Evolutionary conservation across 2,329 filamentous ascomycete genomes (phyloP).

Genomic region (Apiospora kogelbergensis): DNA sequence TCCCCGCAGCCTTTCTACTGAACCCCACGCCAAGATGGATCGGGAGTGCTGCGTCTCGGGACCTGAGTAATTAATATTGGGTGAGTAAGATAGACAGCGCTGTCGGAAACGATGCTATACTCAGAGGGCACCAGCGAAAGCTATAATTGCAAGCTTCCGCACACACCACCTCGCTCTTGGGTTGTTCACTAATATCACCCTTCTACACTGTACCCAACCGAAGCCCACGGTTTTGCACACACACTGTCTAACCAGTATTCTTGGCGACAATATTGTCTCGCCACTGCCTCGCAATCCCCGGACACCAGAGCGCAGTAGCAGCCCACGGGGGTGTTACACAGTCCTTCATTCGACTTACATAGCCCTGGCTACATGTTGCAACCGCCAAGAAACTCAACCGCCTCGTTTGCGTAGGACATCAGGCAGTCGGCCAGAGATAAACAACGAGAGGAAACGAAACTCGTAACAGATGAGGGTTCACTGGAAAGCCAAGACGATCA

Average conservation of each 20-base stretch:
- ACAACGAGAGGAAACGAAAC: neutral
- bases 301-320: neutral
- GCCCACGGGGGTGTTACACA: conserved; percentile 1
- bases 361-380: conserved; percentile 1
- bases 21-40: conserved; percentile 3
- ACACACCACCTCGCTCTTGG: neutral
- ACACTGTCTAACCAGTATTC: neutral
- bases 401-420: conserved; percentile 2
- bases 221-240: neutral
- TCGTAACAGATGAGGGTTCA: conserved; percentile 1
- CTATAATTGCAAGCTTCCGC: neutral
- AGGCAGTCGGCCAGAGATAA: neutral
- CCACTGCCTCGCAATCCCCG: neutral
- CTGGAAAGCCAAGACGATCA: neutral
- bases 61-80: neutral
- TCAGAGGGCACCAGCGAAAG: neutral
- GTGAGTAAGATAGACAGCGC: neutral
- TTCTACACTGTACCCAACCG: neutral
- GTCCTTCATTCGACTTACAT: neutral
- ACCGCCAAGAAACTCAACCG: neutral
- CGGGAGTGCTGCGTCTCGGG: neutral
- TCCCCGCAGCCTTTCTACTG: neutral
- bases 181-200: neutral
- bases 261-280: neutral
- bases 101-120: neutral